Percentiles rank a stretch among this genome's conserved stretches.
Evolutionary conservation across 768 basidiomycete genomes (phyloP).

Genomic region (Cystofilobasidium ferigula): DNA sequence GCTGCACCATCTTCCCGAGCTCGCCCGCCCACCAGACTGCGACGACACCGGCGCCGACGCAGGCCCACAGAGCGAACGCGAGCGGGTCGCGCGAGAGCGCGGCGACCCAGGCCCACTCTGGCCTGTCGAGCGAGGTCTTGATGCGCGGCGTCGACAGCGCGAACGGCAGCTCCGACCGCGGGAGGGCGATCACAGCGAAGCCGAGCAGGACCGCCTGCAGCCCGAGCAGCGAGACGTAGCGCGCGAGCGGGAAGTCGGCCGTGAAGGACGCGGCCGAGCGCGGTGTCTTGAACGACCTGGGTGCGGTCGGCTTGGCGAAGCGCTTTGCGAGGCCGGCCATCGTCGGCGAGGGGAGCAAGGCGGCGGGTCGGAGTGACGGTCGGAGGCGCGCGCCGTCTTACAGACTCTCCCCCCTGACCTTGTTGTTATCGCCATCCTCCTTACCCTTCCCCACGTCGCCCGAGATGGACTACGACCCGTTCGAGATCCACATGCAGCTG

Average conservation of each 20-base stretch:
- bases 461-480: slow-evolving; percentile 33
- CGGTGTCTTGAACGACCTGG: background rate
- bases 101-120: slow-evolving; percentile 60
- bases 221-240: slow-evolving; percentile 48
- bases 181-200: slow-evolving; percentile 60
- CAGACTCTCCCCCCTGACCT: background rate
- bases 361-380: too few species aligned
- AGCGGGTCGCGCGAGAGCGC: slow-evolving; percentile 54
- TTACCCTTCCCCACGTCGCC: background rate
- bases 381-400: too few species aligned
- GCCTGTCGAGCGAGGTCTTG: slow-evolving; percentile 38
- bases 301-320: background rate
- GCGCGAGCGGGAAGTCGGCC: slow-evolving; percentile 15
- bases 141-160: slow-evolving; percentile 30
- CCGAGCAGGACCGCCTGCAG: slow-evolving; percentile 56
- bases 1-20: slow-evolving; percentile 48
- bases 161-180: slow-evolving; percentile 45
- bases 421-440: too few species aligned
- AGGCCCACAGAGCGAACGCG: slow-evolving; percentile 51
- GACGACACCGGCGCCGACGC: slow-evolving; percentile 45
- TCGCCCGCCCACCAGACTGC: slow-evolving; percentile 63
- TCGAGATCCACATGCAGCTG: slow-evolving; percentile 54
- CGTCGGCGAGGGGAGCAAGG: too few species aligned
- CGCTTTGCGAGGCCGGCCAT: background rate
- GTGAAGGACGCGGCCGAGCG: background rate